phyloP scores from a whole-genome alignment of 345 rosid species.

The Microthlaspi erraticum region DNA sequence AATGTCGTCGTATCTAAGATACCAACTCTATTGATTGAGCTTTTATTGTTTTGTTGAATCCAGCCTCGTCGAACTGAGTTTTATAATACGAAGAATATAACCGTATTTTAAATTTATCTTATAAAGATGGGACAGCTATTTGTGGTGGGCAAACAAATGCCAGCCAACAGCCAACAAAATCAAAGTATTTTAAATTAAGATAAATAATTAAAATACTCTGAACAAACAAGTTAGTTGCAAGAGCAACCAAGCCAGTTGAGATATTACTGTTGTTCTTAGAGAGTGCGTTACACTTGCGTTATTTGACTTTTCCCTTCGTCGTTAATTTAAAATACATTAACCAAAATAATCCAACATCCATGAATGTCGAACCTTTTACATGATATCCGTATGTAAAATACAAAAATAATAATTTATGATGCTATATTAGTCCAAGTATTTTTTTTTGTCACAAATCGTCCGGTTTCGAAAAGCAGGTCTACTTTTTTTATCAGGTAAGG shows the following conservation, averaged over 20 bases:
- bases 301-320: neutral
- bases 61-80: constrained; percentile 13
- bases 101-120: neutral
- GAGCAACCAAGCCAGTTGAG: constrained; percentile 30
- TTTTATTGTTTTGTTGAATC: constrained; percentile 23
- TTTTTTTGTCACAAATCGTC: neutral
- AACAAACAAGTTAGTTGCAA: constrained; percentile 41
- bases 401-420: neutral
- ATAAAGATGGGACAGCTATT: constrained; percentile 22
- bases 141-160: constrained; percentile 18
- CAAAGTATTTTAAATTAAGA: neutral
- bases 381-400: neutral
- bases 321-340: neutral
- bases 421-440: too few species aligned
- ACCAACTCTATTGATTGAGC: constrained; percentile 27
- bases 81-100: neutral
- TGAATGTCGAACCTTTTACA: constrained; percentile 2
- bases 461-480: neutral
- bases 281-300: neutral
- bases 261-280: constrained; percentile 9
- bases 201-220: constrained; percentile 1
- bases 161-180: constrained; percentile 38
- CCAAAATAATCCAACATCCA: neutral
- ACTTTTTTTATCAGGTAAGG: neutral
- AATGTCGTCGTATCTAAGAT: constrained; percentile 8